phyloP scores from a whole-genome alignment of 164 flowering plant species.

The Chimonanthus salicifolius region DNA sequence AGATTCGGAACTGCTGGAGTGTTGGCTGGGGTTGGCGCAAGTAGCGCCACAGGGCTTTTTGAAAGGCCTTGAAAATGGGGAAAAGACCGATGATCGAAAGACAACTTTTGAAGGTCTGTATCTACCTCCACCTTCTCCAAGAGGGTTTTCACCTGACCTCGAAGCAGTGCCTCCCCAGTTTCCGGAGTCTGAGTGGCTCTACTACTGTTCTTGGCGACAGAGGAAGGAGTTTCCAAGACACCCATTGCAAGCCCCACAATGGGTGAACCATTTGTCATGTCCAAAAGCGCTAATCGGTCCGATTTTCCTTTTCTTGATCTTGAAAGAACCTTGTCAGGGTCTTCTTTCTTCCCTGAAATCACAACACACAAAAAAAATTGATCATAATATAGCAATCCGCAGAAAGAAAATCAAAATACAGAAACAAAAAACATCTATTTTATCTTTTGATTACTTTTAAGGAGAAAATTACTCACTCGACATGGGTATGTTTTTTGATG shows the following conservation, averaged over 20 bases:
- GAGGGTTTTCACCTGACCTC: constrained; percentile 78
- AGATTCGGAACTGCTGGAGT: background rate
- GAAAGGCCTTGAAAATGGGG: background rate
- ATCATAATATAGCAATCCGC: background rate
- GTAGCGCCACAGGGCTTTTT: background rate
- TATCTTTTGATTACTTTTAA: background rate
- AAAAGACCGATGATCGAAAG: background rate
- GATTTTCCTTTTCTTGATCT: constrained; percentile 33
- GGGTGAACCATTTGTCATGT: constrained; percentile 86
- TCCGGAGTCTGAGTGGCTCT: constrained; percentile 54
- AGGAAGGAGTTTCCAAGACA: constrained; percentile 50
- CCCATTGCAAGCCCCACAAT: constrained; percentile 77
- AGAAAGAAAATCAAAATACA: background rate
- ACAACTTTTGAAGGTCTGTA: constrained; percentile 23
- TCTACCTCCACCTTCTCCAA: constrained; percentile 88
- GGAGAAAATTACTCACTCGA: constrained; percentile 13
- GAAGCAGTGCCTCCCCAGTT: constrained; percentile 74
- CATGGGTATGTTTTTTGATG: constrained; percentile 16
- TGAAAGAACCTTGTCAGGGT: constrained; percentile 39
- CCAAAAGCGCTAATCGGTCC: constrained; percentile 60
- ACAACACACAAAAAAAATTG: background rate
- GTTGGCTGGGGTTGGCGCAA: constrained; percentile 5
- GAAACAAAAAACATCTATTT: background rate
- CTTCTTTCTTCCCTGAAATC: constrained; percentile 45
- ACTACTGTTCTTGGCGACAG: constrained; percentile 35